Evolutionary conservation across 768 basidiomycete species (phyloP), one percentile per base, ranked within the genome.

Genomic region (Strobilomyces confusus): DNA sequence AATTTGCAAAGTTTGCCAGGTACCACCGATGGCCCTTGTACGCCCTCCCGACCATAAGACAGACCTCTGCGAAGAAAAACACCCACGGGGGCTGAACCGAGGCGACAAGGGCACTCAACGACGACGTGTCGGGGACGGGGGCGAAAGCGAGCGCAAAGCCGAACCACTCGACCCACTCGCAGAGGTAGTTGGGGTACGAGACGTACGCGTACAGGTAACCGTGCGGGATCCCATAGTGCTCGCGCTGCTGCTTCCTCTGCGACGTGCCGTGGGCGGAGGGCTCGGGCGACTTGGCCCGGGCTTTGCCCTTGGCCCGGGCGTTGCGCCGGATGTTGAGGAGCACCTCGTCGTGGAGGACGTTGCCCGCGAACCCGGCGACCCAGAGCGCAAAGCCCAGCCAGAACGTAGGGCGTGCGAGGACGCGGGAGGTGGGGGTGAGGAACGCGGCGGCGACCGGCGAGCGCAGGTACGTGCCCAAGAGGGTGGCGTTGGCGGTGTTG

Each of bases 91-190:
- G 90, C 8, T 71, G 69, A n/a, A 60, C 40, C 1, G 81, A 75
- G 14, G 81, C 68, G 36, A 72, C 66, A 13, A 78, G 76, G 0
- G 72, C 68, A 38, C 78, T 76, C 5, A 60, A 44, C 9, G 73
- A 64, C 43, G 63, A 54, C 63, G 48, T 19, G 54, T 44, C 49
- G 19, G 78, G 81, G 1, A 77, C 9, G 1, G 85, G 82, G 6
- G 81, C 73, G 4, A 89, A 80, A 7, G 90, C 89, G 36, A 97
- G 67, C 2, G 91, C 87, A 68, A 87, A 98, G 9, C 89, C 92
- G 11, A 82, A 59, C 94, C 95, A 98, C 71, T 98, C 95, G 51
- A 87, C 54, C 95, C 95, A 98, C 67, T 98, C 95, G 71, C 87
- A 92, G 19, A 92, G 73, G 72, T 98, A 98, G 69, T 97, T 93